These are phyloP conservation scores for Chlorella sp. DNA, from an alignment of 139 green algal species.

Conservation along the genomic window DNA sequence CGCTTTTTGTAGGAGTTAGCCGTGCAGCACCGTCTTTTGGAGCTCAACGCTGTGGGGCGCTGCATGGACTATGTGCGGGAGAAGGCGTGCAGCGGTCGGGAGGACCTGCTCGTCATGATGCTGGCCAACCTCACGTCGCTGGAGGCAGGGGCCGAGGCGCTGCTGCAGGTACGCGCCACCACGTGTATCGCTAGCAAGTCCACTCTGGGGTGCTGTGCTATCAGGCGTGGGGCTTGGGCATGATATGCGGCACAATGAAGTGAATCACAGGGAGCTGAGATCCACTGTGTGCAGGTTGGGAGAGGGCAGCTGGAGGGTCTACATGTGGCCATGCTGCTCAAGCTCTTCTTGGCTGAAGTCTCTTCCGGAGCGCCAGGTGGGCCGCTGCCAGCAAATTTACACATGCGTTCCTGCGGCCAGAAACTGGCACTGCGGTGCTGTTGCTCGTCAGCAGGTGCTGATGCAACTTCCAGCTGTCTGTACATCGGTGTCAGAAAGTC, in stretches of 20 bases:
- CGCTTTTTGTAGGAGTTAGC: conserved; percentile 26
- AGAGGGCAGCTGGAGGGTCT: conserved; percentile 61
- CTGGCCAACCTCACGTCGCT: conserved; percentile 81
- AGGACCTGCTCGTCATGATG: conserved; percentile 76
- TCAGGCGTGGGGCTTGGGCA: too few species aligned
- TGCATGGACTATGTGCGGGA: conserved; percentile 75
- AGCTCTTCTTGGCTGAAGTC: conserved; percentile 58
- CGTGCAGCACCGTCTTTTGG: conserved; percentile 55
- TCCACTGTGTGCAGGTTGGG: conserved; percentile 28
- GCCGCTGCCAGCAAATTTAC: neutral
- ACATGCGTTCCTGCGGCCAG: too few species aligned
- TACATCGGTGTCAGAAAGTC: too few species aligned
- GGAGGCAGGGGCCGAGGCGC: conserved; percentile 59
- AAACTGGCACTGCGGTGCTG: too few species aligned
- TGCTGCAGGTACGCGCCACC: conserved; percentile 68
- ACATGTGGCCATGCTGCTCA: conserved; percentile 71
- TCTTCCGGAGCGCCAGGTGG: neutral
- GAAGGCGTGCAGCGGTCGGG: conserved; percentile 41
- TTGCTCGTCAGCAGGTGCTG: too few species aligned
- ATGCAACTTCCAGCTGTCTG: too few species aligned
- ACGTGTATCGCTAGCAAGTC: neutral
- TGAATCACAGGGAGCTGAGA: too few species aligned
- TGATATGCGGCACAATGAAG: too few species aligned
- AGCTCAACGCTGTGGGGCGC: conserved; percentile 44
- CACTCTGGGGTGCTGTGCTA: too few species aligned